Base-by-base conservation (phyloP, 148 eudicot genomes). In the Polygonum aviculare region DNA sequence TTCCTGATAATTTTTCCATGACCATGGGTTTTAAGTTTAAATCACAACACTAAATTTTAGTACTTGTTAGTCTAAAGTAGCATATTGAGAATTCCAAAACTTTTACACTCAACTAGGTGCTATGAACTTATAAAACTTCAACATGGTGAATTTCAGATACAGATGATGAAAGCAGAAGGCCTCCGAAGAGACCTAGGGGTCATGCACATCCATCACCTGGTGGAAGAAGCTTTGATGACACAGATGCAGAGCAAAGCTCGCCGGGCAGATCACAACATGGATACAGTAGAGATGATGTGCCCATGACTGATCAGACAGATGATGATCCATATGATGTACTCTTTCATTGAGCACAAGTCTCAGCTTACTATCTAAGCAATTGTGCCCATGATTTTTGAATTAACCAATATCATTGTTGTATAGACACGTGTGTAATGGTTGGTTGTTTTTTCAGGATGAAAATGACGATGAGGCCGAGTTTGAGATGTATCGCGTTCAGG, bases 401-500 rank as follows among this genome's bases (percentile, higher is more conserved):
- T 26, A 26, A 26, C 31, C 31, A 26, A 26, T 26, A 26, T 26
- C 31, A 26, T 26, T 36, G 15, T 14, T 67, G 44, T 67, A 16
- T 12, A 19, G 19, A 67, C 36, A 36, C 38, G 44, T 67, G 44
- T 67, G 69, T 67, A 35, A 67, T 1, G 38, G 38, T 38, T 36
- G 44, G 47, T 12, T 76, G 41, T 74, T 19, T 84, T 74, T 77
- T 74, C 76, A 92, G 96, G 97, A 94, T 76, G 98, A 94, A 10
- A 87, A 88, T 33, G 90, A 90, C 69, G 94, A 89, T 14, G 97
- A 90, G 65, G 93, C 86, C 7, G 98, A 90, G 73, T 89, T 84
- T 86, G 94, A 90, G 83, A 90, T 94, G 97, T 94, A 94, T 78
- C 85, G 86, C 19, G 90, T 94, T 49, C 98, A 94, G 60, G 98